Percentiles rank a stretch among this genome's conserved stretches.
Conservation (phyloP, 352 stramenopile genomes). For the Phytophthora pseudosyringae region DNA sequence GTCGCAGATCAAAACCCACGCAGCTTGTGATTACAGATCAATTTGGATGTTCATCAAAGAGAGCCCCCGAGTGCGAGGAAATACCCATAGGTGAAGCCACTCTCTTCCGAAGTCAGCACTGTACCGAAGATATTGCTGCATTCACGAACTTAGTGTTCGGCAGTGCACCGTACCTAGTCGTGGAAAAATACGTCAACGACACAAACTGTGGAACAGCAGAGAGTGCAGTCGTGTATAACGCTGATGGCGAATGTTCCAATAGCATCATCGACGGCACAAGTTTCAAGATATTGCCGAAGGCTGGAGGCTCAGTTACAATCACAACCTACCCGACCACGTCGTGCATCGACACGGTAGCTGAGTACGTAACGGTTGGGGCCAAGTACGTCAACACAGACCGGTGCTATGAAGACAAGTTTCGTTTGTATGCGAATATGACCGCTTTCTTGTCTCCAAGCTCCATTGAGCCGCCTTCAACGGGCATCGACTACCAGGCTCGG, state of each 20-base stretch:
- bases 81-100: not conserved
- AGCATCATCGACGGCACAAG: not conserved
- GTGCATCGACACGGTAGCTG: constrained; percentile 8
- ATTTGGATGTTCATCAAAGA: not conserved
- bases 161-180: constrained; percentile 1
- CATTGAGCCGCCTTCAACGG: not conserved
- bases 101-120: not conserved
- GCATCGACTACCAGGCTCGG: not conserved
- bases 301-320: constrained; percentile 7
- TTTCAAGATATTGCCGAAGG: constrained; percentile 12
- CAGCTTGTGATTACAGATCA: constrained; percentile 16
- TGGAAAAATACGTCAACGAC: constrained; percentile 5
- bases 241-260: constrained; percentile 10
- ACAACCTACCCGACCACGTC: constrained; percentile 6
- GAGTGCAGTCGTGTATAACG: constrained; percentile 8
- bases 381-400: constrained; percentile 20
- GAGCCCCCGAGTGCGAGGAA: not conserved
- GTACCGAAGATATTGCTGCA: constrained; percentile 2
- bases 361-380: constrained; percentile 4
- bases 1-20: not conserved
- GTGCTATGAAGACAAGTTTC: constrained; percentile 12
- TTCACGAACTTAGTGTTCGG: constrained; percentile 5
- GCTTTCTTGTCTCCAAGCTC: not conserved
- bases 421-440: constrained; percentile 13
- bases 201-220: constrained; percentile 6